phyloP scores from a whole-genome alignment of 1,284 basidiomycete species.

The Rhodotorula mucilaginosa region DNA sequence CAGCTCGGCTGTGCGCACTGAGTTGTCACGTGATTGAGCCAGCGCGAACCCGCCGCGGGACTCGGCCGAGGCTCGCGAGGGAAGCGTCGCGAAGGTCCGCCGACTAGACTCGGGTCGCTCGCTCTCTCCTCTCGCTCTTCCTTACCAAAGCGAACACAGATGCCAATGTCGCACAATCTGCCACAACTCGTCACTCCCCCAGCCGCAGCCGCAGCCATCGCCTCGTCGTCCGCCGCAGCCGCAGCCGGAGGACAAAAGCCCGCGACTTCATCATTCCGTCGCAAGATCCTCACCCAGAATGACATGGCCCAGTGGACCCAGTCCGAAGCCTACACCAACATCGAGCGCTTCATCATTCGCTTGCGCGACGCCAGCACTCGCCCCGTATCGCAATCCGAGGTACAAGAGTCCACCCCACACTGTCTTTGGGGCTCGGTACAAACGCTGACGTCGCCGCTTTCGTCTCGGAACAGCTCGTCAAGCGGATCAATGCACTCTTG shows the following conservation, averaged over 20 bases:
- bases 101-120: no score
- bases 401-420: not conserved
- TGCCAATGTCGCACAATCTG: no score
- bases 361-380: constrained; percentile 45
- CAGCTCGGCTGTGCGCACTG: no score
- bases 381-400: constrained; percentile 22
- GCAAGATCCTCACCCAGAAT: constrained; percentile 44
- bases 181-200: not conserved
- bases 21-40: no score
- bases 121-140: no score
- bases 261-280: not conserved
- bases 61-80: no score
- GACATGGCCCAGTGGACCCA: constrained; percentile 46
- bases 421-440: not conserved
- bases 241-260: not conserved
- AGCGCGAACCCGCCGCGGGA: no score
- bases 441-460: not conserved
- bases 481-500: constrained; percentile 14
- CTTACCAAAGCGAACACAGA: no score
- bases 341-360: constrained; percentile 46
- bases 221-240: not conserved
- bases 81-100: no score
- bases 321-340: constrained; percentile 42
- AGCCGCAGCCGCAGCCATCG: not conserved
- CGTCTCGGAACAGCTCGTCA: not conserved